Evolutionary conservation across 306 rosid genomes (phyloP), one percentile per base, ranked within the genome.

Genomic region (Pterocarpus santalinus): DNA sequence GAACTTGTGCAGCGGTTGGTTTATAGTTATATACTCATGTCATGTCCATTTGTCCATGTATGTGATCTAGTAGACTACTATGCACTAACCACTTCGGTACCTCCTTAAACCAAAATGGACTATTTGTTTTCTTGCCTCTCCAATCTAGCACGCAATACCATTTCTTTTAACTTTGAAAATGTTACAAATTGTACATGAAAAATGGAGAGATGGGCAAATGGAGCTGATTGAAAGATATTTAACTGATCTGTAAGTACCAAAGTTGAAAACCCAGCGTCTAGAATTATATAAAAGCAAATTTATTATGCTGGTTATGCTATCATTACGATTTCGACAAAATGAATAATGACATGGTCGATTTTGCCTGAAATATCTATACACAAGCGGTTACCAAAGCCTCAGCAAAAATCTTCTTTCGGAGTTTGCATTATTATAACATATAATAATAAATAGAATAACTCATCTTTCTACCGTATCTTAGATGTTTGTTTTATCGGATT

Each of bases 91-190:
- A 22, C 28, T 22, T 22, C 28, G 28, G 28, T 22, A 22, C 28
- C 28, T 22, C 28, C 56, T 84, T 6, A 64, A 76, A 85, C 80
- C 77, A 38, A 76, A 75, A 80, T 51, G 75, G 65, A 44, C 58
- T 44, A 22, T 16, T 79, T 70, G 60, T 41, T 65, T 81, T 70
- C 60, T 46, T 46, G 14, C 74, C 80, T 71, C 60, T 0, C 46
- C 38, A 83, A 46, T 11, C 15, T 72, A 33, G 64, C 72, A 72
- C 11, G 16, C 32, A 22, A 55, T 17, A 46, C 62, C 44, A 10
- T 52, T 46, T 55, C 30, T 15, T 39, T 58, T 75, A 28, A 74
- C 53, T 33, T 22, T 75, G 28, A 47, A 4, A 22, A 34, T 44
- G 65, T 9, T 70, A 51, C 62, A 57, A 53, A 28, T 56, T 7